Base-by-base conservation (phyloP, 257 asterid genomes). In the Solanum lycopersicoides region DNA sequence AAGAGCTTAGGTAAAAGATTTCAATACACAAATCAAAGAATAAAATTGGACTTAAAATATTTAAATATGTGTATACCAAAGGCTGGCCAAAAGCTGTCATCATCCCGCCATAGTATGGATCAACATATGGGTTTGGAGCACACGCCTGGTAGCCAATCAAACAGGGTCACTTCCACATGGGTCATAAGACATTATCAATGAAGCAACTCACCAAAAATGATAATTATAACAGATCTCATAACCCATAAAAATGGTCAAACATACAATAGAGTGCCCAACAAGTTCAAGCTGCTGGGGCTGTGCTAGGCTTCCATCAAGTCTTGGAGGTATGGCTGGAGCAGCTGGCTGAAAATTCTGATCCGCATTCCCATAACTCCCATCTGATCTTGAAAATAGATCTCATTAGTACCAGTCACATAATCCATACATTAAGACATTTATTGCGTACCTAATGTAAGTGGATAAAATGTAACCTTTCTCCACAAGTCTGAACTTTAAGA, bases 41-140 rank as follows among this genome's bases (percentile, higher is more conserved):
- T 10, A 82, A 75, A 50, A 23, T 75, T 56, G 28, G 65, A 56
- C 69, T 45, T 42, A 4, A 84, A 32, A 50, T 68, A 28, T 6
- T 45, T 28, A 77, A 39, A 1, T 37, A 74, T 10, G 85, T 83
- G 47, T 94, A 63, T 94, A 94, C 98, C 97, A 94, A 88, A 83
- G 95, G 97, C 86, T 95, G 98, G 45, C 97, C 98, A 90, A 92
- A 95, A 86, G 95, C 91, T 83, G 96, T 92, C 93, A 95, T 75
- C 94, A 94, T 93, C 87, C 95, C 95, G 82, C 97, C 98, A 84
- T 91, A 93, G 89, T 88, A 93, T 45, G 93, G 93, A 88, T 94
- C 95, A 37, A 88, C 25, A 68, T 92, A 94, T 14, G 94, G 94
- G 88, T 89, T 90, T 69, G 96, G 47, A 34, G 93, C 94, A 86